Evolutionary conservation across 2,329 filamentous ascomycete species (phyloP), one percentile per base, ranked within the genome.

Genomic region (Penicillium frequentans): DNA sequence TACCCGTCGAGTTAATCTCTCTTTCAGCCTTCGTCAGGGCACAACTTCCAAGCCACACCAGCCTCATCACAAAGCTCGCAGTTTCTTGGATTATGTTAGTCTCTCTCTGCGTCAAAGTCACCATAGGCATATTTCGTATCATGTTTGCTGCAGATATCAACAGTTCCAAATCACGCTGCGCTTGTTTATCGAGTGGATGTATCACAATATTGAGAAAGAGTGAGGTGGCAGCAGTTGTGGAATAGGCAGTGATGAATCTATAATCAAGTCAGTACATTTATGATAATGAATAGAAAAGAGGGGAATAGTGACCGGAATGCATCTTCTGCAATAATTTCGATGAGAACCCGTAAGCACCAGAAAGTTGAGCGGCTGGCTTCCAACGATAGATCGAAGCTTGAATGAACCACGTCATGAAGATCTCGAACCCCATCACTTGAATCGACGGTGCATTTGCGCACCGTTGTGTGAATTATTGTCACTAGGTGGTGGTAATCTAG

Each of bases 131-230:
- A 5, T 23, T 31, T 2, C 56, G 45, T 23, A 61, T 55, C 29
- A 21, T 49, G 26, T 64, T 64, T 14, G 48, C 52, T 31, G 61
- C 49, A 3, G 62, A 64, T 10, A 61, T 60, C 3, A 64, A 54
- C 42, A 60, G 35, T 23, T 64, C 60, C 49, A 64, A 55, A 52
- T 63, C 60, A 39, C 49, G 45, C 29, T 45, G 56, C 21, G 57
- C 49, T 37, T 58, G 58, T n/a, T 44, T 3, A 24, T 49, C 33
- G 23, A 61, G 51, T 1, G 62, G 62, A 48, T 64, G 62, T n/a
- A 64, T 64, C 2, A 63, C 45, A n/a, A 63, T 61, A n/a, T 64
- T 49, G 8, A 64, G 58, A 35, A 64, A 64, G 13, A 64, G 55
- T 3, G 62, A 46, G 16, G 60, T n/a, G 27, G 55, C 48, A 19